phyloP scores from a whole-genome alignment of 2,329 filamentous ascomycete species.

The Pseudocercospora musae region DNA sequence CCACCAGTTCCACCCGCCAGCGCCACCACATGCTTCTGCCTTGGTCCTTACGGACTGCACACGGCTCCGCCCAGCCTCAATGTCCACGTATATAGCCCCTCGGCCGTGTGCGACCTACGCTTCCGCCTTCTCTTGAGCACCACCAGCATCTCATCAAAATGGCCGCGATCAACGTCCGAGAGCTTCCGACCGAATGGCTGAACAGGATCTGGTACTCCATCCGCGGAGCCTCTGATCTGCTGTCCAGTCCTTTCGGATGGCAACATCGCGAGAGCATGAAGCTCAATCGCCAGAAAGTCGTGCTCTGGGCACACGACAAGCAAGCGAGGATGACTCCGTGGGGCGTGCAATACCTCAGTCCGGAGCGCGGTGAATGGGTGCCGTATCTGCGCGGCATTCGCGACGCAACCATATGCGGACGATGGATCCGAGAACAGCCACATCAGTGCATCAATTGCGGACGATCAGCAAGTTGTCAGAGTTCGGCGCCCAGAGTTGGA shows the following conservation, averaged over 20 bases:
- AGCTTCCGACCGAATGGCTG: not conserved
- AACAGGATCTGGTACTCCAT: not conserved
- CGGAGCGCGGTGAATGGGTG: not conserved
- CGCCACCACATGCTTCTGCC: not conserved
- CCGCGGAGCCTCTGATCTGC: not conserved
- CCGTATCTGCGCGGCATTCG: not conserved
- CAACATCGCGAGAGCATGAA: not conserved
- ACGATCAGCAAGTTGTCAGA: not conserved
- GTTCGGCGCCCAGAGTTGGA: not conserved
- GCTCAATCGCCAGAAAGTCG: not conserved
- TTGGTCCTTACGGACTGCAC: not conserved
- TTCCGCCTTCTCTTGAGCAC: not conserved
- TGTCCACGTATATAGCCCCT: not conserved
- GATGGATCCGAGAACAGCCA: constrained; percentile 7
- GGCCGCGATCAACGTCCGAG: not conserved
- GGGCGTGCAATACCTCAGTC: constrained; percentile 4
- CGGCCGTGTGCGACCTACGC: not conserved
- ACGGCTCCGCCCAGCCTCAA: constrained; percentile 1
- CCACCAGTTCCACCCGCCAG: not conserved
- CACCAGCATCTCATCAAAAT: not conserved
- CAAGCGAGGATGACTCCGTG: constrained; percentile 7
- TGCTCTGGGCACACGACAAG: not conserved
- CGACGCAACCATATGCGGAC: constrained; percentile 5
- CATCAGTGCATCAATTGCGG: not conserved
- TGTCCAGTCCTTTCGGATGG: not conserved